Base-by-base conservation (phyloP, 192 early-diverging fungal species). In the Rhizophagus clarus region DNA sequence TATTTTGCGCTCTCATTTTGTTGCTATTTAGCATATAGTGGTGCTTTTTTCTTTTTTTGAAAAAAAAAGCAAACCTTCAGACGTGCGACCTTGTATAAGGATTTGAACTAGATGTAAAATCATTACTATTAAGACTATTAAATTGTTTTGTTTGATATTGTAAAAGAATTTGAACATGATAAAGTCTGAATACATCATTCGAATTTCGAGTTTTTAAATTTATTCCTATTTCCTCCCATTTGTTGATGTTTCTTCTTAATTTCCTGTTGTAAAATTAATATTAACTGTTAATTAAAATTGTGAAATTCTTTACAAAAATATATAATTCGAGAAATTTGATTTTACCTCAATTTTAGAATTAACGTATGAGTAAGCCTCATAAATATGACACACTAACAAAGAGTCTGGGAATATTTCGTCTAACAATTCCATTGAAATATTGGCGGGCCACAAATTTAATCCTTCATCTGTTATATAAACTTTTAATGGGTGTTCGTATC, bases 391-490 rank as follows among this genome's bases (percentile, higher is more conserved):
- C 22, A 70, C 40, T 40, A 70, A 10, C n/a, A 70, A 42, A 11
- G 31, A 34, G 5, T n/a, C n/a, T 22, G 68, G 34, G 26, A 70
- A n/a, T 40, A 40, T n/a, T 17, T 68, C 42, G 9, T 67, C 45
- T 22, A 77, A 12, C 17, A 67, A 34, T 24, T 77, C 76, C 2
- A 42, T n/a, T 26, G 29, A 40, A 42, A 42, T 24, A 24, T 32
- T 26, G 17, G 66, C 26, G 2, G 72, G 72, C 66, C 78, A 68
- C 42, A 42, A 72, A 34, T 72, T 45, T 78, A 51, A 37, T 34
- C 49, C 26, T n/a, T 37, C 61, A 64, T 51, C 42, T 40, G 17
- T 26, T 49, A 75, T 28, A 17, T 47, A 66, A 76, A 22, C 11
- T 11, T 8, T 31, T 26, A 75, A 32, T 42, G 26, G 32, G 26